A percentile compares a stretch with the other conserved stretches of the same genome.
phyloP scores from a whole-genome alignment of 2,329 filamentous ascomycete genomes.

The Incumbomyces delicatus region DNA sequence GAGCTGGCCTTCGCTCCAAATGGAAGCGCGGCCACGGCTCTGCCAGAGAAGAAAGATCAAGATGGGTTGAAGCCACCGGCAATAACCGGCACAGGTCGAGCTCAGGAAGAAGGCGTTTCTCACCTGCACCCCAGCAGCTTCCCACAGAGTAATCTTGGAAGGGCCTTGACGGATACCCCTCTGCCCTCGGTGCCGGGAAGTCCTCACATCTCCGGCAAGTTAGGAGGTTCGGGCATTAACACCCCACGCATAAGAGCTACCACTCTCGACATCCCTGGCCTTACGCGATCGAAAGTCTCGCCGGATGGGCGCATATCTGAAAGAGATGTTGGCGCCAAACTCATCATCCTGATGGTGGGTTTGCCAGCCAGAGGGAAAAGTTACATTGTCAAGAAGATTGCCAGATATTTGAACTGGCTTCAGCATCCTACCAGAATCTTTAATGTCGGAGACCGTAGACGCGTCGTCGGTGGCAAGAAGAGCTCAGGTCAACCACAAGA shows the following conservation, averaged over 20 bases:
- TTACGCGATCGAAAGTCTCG: conserved; percentile 90
- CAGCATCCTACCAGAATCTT: conserved; percentile 95
- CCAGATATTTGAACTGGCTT: conserved; percentile 91
- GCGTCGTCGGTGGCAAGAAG: conserved; percentile 59
- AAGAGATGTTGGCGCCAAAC: conserved; percentile 87
- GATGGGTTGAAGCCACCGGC: conserved; percentile 17
- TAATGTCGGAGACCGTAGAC: conserved; percentile 87
- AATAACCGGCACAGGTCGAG: conserved; percentile 14
- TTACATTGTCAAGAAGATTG: conserved; percentile 97
- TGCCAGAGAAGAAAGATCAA: not conserved
- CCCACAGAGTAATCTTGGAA: conserved; percentile 33
- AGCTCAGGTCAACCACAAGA: conserved; percentile 12
- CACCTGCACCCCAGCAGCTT: conserved; percentile 1
- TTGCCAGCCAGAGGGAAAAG: conserved; percentile 92
- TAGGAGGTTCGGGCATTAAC: conserved; percentile 65
- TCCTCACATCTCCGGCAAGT: conserved; percentile 39
- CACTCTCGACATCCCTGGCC: conserved; percentile 89
- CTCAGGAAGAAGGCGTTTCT: conserved; percentile 3
- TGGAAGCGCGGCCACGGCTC: not conserved
- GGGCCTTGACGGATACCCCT: conserved; percentile 53
- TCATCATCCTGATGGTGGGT: conserved; percentile 97
- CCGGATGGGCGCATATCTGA: conserved; percentile 91
- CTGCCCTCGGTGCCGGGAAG: conserved; percentile 52
- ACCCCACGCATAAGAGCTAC: conserved; percentile 82
- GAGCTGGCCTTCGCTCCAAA: not conserved